Conservation (phyloP, 305 asterid species). For the Lippia alba region DNA sequence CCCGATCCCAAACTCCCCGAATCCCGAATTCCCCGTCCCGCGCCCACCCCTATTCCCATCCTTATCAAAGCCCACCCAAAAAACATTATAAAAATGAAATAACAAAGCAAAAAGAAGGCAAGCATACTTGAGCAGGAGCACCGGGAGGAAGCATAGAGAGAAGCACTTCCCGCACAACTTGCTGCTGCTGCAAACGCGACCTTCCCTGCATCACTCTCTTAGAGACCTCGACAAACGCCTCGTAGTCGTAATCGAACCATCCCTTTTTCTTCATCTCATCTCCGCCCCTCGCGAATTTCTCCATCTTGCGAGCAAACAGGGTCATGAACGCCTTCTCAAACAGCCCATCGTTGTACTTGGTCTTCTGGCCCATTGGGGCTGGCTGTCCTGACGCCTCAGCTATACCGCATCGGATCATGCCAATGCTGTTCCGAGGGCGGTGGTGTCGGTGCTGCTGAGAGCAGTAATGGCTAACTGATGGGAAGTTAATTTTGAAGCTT, state of each 20-base stretch:
- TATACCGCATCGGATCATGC: constrained; percentile 63
- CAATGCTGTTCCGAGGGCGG: background rate
- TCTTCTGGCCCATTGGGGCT: constrained; percentile 91
- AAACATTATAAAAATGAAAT: too few relatives aligned
- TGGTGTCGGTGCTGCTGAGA: background rate
- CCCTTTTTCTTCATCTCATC: constrained; percentile 42
- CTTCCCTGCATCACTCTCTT: constrained; percentile 79
- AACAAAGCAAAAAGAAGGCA: background rate
- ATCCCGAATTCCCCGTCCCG: too few relatives aligned
- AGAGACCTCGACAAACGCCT: constrained; percentile 79
- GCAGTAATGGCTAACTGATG: constrained; percentile 34
- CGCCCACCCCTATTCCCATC: too few relatives aligned
- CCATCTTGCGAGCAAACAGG: constrained; percentile 86
- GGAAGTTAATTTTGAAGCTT: constrained; percentile 45
- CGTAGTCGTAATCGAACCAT: constrained; percentile 76
- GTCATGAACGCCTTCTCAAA: constrained; percentile 82
- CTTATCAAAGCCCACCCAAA: too few relatives aligned
- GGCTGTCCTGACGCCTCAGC: constrained; percentile 88
- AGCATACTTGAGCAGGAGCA: constrained; percentile 85
- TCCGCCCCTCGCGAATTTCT: constrained; percentile 56
- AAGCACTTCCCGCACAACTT: constrained; percentile 82
- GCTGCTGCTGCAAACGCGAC: constrained; percentile 77
- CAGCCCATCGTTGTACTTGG: constrained; percentile 82
- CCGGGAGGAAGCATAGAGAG: constrained; percentile 97
- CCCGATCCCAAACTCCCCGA: too few relatives aligned